A percentile compares a stretch with the other conserved stretches of the same genome.
These are phyloP conservation scores for Calonectria multiphialidica DNA, from an alignment of 2,329 filamentous ascomycete genomes.

Conservation along the genomic window DNA sequence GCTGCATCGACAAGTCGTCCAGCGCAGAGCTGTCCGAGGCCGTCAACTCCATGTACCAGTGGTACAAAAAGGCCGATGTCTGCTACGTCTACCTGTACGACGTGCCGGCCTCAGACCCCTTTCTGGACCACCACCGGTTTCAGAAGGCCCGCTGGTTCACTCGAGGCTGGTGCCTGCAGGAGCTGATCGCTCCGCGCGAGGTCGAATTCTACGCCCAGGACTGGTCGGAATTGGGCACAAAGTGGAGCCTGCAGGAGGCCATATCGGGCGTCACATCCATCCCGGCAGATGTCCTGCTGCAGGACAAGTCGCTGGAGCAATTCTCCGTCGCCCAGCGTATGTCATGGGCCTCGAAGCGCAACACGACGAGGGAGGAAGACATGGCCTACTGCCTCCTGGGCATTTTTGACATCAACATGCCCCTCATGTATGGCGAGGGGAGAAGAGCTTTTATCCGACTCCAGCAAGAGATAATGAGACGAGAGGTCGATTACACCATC, in stretches of 20 bases:
- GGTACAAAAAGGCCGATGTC: constrained; percentile 39
- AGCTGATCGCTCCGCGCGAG: constrained; percentile 24
- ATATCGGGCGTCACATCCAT: constrained; percentile 21
- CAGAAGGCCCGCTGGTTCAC: constrained; percentile 22
- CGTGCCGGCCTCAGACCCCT: constrained; percentile 11
- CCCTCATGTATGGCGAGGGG: constrained; percentile 22
- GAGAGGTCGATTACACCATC: constrained; percentile 21
- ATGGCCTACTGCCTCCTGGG: constrained; percentile 23
- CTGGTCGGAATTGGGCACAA: constrained; percentile 25
- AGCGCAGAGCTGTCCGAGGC: constrained; percentile 43
- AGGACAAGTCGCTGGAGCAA: neutral
- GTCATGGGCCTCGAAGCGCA: constrained; percentile 26
- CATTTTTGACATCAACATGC: constrained; percentile 25
- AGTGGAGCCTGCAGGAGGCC: constrained; percentile 21
- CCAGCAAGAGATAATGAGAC: constrained; percentile 22
- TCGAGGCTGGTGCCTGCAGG: constrained; percentile 23
- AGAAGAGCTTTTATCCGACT: constrained; percentile 15
- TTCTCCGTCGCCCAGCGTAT: constrained; percentile 15
- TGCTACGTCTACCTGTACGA: constrained; percentile 43
- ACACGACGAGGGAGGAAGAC: constrained; percentile 18
- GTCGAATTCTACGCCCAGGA: constrained; percentile 26
- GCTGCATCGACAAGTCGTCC: constrained; percentile 43
- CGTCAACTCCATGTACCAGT: constrained; percentile 45
- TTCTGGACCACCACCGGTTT: constrained; percentile 14
- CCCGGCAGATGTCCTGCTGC: constrained; percentile 6